Conservation (phyloP, 2,329 filamentous ascomycete species). For the Nannizziopsis barbatae region DNA sequence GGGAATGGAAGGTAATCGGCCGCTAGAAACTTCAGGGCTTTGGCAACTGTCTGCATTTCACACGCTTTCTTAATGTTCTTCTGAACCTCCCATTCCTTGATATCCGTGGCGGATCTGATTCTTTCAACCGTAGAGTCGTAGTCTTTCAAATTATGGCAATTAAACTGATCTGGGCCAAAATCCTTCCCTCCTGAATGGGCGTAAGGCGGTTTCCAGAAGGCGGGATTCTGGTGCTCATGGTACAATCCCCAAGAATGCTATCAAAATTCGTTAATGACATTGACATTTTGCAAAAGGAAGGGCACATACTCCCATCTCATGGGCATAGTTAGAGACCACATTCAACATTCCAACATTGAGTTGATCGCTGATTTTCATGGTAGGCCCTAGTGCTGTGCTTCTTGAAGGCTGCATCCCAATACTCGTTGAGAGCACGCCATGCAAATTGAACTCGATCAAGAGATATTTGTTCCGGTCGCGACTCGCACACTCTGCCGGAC, state of each 20-base stretch:
- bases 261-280: neutral
- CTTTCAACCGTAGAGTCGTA: neutral
- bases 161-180: neutral
- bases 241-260: constrained; percentile 10
- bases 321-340: constrained; percentile 5
- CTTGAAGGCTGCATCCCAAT: neutral
- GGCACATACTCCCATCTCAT: constrained; percentile 7
- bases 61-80: neutral
- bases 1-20: neutral
- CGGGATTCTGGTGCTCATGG: constrained; percentile 9
- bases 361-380: neutral
- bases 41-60: neutral
- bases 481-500: neutral
- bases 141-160: constrained; percentile 5
- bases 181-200: neutral
- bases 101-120: neutral
- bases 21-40: neutral
- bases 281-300: neutral
- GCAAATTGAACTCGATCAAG: neutral
- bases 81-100: neutral
- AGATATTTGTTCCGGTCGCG: neutral
- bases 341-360: constrained; percentile 1
- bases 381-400: neutral
- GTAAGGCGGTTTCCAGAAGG: neutral
- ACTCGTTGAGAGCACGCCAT: neutral